Base-by-base conservation (phyloP, 140 eudicot genomes). In the Oenanthe javanica region DNA sequence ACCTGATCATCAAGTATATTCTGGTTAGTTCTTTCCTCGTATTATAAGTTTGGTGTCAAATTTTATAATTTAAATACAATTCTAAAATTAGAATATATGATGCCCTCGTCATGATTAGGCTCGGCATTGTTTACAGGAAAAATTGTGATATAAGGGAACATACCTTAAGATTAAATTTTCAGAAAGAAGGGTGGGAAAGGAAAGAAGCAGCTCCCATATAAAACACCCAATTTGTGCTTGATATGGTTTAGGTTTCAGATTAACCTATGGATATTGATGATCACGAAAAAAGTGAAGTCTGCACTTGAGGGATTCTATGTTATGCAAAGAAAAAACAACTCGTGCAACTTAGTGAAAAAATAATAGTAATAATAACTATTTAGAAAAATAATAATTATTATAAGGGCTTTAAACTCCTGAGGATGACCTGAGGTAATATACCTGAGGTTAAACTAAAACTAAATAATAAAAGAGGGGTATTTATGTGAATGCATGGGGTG, bases 1-100 rank as follows among this genome's bases (percentile, higher is more conserved):
- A 72, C 96, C 98, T 78, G 94, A 90, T 75, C 88, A 83, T 73
- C 80, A 87, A 64, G 78, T 89, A 85, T 84, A 73, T 82, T 84
- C 93, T 27, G 96, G 98, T 82, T 77, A 84, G 90, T 81, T 47
- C 61, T 18, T n/a, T 43, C 18, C 13, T 21, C 15, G 1, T 72
- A 43, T 43, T 36, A 3, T 70, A 12, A 70, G 75, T 25, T 63
- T 55, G 25, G 64, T 55, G 19, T 55, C 9, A 55, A 18, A 23
- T 14, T 63, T 23, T 14, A 63, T 23, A 63, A 63, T 23, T 5
- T 0, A 23, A 25, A 63, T 23, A 1, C 74, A 38, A 16, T 4
- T 27, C 47, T 69, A 31, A 14, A 1, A 63, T 63, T 63, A 63
- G 40, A 63, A 63, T n/a, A 36, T 36, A 36, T 69, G 47, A 15